Conservation (phyloP, 1,139 yeast species). For the Suhomyces bolitotheri region DNA sequence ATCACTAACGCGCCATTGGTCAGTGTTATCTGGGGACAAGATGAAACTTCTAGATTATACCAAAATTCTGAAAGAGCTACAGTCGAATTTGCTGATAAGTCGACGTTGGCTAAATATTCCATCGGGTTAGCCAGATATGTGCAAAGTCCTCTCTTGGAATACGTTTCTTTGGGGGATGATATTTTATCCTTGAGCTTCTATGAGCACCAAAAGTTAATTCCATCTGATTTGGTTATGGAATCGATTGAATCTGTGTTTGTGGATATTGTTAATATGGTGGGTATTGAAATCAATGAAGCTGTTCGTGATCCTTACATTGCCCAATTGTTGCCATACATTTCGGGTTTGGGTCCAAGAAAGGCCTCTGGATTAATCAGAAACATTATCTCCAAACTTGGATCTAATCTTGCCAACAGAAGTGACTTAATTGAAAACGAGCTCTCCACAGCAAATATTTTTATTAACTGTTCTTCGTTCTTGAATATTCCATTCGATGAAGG, state of each 20-base stretch:
- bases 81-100: conserved; percentile 83
- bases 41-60: conserved; percentile 88
- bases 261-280: conserved; percentile 86
- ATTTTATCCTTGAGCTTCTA: conserved; percentile 71
- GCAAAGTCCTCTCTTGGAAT: conserved; percentile 89
- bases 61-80: conserved; percentile 78
- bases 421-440: conserved; percentile 81
- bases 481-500: conserved; percentile 72
- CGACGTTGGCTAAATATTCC: conserved; percentile 80
- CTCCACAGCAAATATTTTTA: conserved; percentile 75
- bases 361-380: conserved; percentile 85
- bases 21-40: conserved; percentile 79
- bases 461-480: conserved; percentile 90
- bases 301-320: conserved; percentile 74
- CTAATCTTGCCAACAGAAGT: conserved; percentile 64
- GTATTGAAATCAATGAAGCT: conserved; percentile 91
- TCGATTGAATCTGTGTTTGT: conserved; percentile 83
- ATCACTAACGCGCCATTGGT: conserved; percentile 44
- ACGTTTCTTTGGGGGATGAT: conserved; percentile 76
- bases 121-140: conserved; percentile 87
- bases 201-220: conserved; percentile 70
- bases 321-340: conserved; percentile 68
- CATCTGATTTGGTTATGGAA: conserved; percentile 61
- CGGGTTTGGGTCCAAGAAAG: conserved; percentile 95
- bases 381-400: conserved; percentile 69